A percentile compares a stretch with the other conserved stretches of the same genome.
Conservation (phyloP, 2,329 filamentous ascomycete genomes). For the Mariannaea elegans region DNA sequence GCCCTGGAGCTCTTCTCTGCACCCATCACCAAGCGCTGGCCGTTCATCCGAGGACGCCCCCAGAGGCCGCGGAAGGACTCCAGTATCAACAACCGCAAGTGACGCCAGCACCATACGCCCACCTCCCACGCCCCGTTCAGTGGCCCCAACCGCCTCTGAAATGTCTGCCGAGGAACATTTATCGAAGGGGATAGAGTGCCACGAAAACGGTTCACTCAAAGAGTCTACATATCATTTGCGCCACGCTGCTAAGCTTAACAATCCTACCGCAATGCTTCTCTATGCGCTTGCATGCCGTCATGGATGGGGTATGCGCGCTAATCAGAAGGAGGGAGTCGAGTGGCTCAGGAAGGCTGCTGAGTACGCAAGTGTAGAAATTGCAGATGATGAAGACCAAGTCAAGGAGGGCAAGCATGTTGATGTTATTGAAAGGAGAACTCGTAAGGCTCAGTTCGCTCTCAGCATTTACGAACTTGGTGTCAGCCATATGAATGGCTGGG, state of each 20-base stretch:
- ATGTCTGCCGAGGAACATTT: slow-evolving; percentile 89
- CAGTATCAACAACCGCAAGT: slow-evolving; percentile 59
- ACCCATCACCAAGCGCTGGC: slow-evolving; percentile 55
- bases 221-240: slow-evolving; percentile 97
- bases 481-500: slow-evolving; percentile 98
- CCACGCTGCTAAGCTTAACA: slow-evolving; percentile 83
- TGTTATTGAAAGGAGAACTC: slow-evolving; percentile 77
- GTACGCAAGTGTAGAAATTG: slow-evolving; percentile 81
- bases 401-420: slow-evolving; percentile 72
- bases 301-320: slow-evolving; percentile 96
- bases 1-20: slow-evolving; percentile 47
- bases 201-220: slow-evolving; percentile 86
- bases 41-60: slow-evolving; percentile 59
- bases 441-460: slow-evolving; percentile 91
- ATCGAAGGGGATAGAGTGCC: slow-evolving; percentile 86
- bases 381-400: slow-evolving; percentile 76
- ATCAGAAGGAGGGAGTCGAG: slow-evolving; percentile 86
- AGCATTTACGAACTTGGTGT: slow-evolving; percentile 97
- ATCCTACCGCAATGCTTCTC: slow-evolving; percentile 93
- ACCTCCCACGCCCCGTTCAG: slow-evolving; percentile 51
- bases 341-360: slow-evolving; percentile 95
- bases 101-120: slow-evolving; percentile 63
- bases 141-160: slow-evolving; percentile 68
- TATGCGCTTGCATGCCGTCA: slow-evolving; percentile 96
- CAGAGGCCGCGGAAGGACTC: slow-evolving; percentile 58